Base-by-base conservation (phyloP, 1,139 yeast species). In the Magnusiomyces magnusii region DNA sequence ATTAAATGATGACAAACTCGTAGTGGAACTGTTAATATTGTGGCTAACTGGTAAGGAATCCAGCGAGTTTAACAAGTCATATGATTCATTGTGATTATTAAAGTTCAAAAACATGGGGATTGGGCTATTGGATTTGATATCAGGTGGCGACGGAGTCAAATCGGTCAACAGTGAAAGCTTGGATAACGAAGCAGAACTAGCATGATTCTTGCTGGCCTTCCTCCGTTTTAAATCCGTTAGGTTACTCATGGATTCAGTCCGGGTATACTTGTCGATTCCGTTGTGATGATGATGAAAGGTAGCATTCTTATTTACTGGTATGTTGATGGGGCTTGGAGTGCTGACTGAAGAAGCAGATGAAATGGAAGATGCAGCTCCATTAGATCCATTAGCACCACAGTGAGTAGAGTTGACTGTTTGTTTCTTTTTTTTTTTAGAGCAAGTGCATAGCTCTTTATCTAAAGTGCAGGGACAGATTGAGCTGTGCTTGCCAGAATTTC, bases 371-470 rank as follows among this genome's bases (percentile, higher is more conserved):
- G n/a, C n/a, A n/a, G n/a, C n/a, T n/a, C n/a, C n/a, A n/a, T n/a
- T n/a, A n/a, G 59, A 17, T 1, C 27, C n/a, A 34, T 10, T n/a
- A 24, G 56, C 34, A 21, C 44, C 51, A n/a, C 58, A 24, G 21
- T 53, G 21, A 51, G 42, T 3, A 10, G 54, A 51, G 42, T 58
- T 54, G 23, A 36, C 41, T 7, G 59, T 39, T 7, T 57, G 49
- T 3, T 54, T 51, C 39, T 50, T 50, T 24, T 60, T 60, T 66
- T 75, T 77, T 56, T 74, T 69, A 55, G 80, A 77, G 68, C 92
- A 86, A 2, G 86, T 79, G 68, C 92, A 86, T 59, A 78, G 78
- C 77, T 77, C 67, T 27, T 64, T 62, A 55, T 79, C 80, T 66
- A 85, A 80, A 41, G 80, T 76, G 71, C 91, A 85, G 39, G 78